A percentile compares a stretch with the other conserved stretches of the same genome.
These are phyloP conservation scores for Phytopythium mirpurense DNA, from an alignment of 352 stramenopile species.

Conservation along the genomic window DNA sequence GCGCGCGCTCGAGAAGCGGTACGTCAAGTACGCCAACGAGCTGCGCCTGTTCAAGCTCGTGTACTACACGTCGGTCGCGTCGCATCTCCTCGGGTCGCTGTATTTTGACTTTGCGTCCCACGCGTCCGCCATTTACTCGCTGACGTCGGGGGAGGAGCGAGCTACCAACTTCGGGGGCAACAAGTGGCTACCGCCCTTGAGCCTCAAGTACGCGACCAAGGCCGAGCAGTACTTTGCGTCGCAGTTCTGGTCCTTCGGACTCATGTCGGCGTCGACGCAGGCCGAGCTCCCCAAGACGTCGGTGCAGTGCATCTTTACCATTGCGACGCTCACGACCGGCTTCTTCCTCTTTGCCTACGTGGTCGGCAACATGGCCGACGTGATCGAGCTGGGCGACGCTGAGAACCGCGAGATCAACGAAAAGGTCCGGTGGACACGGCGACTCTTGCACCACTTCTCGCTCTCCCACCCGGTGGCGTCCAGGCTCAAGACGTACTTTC, in stretches of 20 bases:
- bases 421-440: constrained; percentile 30
- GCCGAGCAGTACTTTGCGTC: constrained; percentile 22
- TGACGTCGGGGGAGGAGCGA: neutral
- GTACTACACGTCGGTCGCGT: constrained; percentile 49
- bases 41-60: constrained; percentile 47
- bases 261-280: constrained; percentile 33
- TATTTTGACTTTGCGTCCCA: constrained; percentile 50
- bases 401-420: constrained; percentile 46
- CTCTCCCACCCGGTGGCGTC: constrained; percentile 25
- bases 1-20: constrained; percentile 33
- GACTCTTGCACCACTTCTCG: constrained; percentile 34
- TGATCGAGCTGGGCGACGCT: constrained; percentile 35
- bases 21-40: constrained; percentile 34
- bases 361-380: constrained; percentile 36
- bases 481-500: constrained; percentile 41
- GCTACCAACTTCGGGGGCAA: constrained; percentile 18
- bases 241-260: constrained; percentile 38
- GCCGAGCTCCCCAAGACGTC: constrained; percentile 28
- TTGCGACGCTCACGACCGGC: constrained; percentile 25
- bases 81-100: constrained; percentile 44
- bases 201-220: constrained; percentile 13
- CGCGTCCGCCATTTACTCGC: constrained; percentile 14
- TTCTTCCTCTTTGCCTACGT: constrained; percentile 41
- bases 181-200: constrained; percentile 20
- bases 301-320: constrained; percentile 27